A percentile compares a stretch with the other conserved stretches of the same genome.
Evolutionary conservation across 2,329 filamentous ascomycete species (phyloP).

Genomic region (Neonectria neomacrospora): DNA sequence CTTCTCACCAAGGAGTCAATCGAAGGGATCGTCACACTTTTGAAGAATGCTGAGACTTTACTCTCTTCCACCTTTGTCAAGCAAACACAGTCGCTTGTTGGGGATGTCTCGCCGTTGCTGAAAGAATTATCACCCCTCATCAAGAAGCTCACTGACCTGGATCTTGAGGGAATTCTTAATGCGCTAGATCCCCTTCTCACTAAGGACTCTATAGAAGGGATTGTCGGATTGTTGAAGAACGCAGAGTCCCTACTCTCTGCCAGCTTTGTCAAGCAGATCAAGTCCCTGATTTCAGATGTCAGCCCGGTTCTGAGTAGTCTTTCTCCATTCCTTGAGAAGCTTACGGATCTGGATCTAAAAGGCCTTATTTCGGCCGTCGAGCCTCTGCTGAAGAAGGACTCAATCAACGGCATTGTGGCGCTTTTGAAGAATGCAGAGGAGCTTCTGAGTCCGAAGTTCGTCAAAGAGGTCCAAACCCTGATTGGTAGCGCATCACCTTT

Average conservation of each 20-base stretch:
- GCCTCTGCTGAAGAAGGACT: constrained; percentile 45
- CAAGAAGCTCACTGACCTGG: constrained; percentile 46
- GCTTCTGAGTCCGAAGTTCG: constrained; percentile 34
- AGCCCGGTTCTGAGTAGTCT: constrained; percentile 13
- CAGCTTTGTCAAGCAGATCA: constrained; percentile 37
- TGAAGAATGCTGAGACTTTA: constrained; percentile 41
- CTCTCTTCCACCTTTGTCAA: constrained; percentile 34
- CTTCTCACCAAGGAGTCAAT: constrained; percentile 45
- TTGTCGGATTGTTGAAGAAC: constrained; percentile 42
- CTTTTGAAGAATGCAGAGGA: constrained; percentile 42
- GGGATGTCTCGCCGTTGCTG: constrained; percentile 13
- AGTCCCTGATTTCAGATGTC: constrained; percentile 7
- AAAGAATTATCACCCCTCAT: constrained; percentile 30
- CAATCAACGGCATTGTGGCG: constrained; percentile 44
- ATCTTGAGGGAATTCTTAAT: constrained; percentile 49
- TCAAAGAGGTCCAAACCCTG: constrained; percentile 38
- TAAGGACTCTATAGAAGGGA: constrained; percentile 43
- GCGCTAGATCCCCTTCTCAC: constrained; percentile 40
- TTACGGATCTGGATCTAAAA: constrained; percentile 49
- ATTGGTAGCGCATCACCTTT: constrained; percentile 39
- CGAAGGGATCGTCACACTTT: constrained; percentile 40
- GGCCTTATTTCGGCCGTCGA: constrained; percentile 42
- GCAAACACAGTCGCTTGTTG: constrained; percentile 23
- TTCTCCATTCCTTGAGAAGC: constrained; percentile 37
- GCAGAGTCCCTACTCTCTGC: constrained; percentile 37